A percentile compares a stretch with the other conserved stretches of the same genome.
Conservation (phyloP, 2,329 filamentous ascomycete genomes). For the Fusarium torulosum region DNA sequence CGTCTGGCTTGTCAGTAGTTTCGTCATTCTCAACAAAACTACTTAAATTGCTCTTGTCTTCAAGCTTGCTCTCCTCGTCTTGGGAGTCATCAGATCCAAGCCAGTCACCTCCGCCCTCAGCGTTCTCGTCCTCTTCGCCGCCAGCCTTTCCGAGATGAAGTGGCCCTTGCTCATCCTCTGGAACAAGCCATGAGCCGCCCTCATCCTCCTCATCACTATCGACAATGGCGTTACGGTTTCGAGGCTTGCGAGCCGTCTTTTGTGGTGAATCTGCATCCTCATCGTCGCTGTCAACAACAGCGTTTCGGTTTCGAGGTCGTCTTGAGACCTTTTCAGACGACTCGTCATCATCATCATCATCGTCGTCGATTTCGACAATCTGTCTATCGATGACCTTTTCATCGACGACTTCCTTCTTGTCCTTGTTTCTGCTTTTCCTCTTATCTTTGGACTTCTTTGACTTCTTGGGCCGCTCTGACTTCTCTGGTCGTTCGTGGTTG, state of each 20-base stretch:
- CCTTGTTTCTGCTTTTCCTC: constrained; percentile 26
- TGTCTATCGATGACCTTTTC: constrained; percentile 31
- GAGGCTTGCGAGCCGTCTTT: constrained; percentile 52
- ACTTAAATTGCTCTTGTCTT: constrained; percentile 65
- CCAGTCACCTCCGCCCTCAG: constrained; percentile 86
- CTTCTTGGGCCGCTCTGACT: constrained; percentile 53
- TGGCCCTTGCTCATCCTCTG: constrained; percentile 71
- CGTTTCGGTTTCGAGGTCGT: constrained; percentile 32
- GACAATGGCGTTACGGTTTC: constrained; percentile 68
- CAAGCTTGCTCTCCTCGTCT: constrained; percentile 65
- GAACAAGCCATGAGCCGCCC: constrained; percentile 84
- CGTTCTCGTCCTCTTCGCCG: constrained; percentile 88
- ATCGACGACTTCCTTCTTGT: constrained; percentile 30
- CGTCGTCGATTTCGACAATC: constrained; percentile 23
- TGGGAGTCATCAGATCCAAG: constrained; percentile 78
- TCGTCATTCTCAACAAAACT: constrained; percentile 69
- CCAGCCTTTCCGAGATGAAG: constrained; percentile 80
- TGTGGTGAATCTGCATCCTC: constrained; percentile 33
- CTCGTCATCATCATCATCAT: constrained; percentile 38
- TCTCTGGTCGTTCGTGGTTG: constrained; percentile 60
- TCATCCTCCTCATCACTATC: constrained; percentile 77
- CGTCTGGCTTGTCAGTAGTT: constrained; percentile 49
- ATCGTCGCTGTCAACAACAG: constrained; percentile 37
- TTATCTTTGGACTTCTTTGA: constrained; percentile 38
- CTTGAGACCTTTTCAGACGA: constrained; percentile 31